A percentile compares a stretch with the other conserved stretches of the same genome.
These are phyloP conservation scores for Prunus mongolica DNA, from an alignment of 306 rosid genomes.

Conservation along the genomic window DNA sequence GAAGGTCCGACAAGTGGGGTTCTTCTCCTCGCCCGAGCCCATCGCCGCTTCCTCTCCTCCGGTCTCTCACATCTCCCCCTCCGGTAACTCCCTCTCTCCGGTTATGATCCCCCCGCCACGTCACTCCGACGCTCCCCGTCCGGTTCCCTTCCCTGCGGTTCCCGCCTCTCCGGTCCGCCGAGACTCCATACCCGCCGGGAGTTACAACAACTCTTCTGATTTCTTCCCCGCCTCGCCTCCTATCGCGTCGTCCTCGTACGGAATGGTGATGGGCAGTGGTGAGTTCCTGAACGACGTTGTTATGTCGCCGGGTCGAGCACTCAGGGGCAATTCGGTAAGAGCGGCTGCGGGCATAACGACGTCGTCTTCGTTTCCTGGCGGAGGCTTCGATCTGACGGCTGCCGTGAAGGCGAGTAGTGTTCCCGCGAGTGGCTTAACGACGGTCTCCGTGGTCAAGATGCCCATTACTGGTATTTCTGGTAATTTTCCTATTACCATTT, in stretches of 20 bases:
- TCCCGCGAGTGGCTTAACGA: constrained; percentile 55
- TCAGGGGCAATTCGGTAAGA: constrained; percentile 32
- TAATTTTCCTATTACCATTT: constrained; percentile 3
- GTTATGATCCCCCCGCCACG: constrained; percentile 79
- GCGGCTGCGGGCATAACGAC: constrained; percentile 33
- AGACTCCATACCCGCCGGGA: constrained; percentile 32
- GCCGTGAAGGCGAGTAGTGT: constrained; percentile 38
- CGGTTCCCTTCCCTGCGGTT: constrained; percentile 9
- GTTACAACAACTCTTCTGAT: constrained; percentile 51
- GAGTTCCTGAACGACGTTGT: constrained; percentile 46
- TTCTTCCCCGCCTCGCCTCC: constrained; percentile 41
- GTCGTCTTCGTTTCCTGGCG: constrained; percentile 39
- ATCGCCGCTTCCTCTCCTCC: constrained; percentile 29
- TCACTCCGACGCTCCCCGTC: constrained; percentile 43
- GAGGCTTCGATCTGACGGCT: constrained; percentile 38
- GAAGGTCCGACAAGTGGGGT: constrained; percentile 72
- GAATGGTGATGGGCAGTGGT: constrained; percentile 23
- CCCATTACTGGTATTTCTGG: constrained; percentile 31
- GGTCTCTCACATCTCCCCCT: constrained; percentile 33
- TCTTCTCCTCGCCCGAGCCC: constrained; percentile 50
- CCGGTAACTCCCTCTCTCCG: constrained; percentile 59
- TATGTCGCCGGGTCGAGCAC: constrained; percentile 34
- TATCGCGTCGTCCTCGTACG: constrained; percentile 28
- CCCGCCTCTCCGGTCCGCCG: constrained; percentile 35
- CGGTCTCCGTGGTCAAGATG: constrained; percentile 35